These are phyloP conservation scores for Colletotrichum sp. DNA, from an alignment of 2,329 filamentous ascomycete species.

Conservation along the genomic window DNA sequence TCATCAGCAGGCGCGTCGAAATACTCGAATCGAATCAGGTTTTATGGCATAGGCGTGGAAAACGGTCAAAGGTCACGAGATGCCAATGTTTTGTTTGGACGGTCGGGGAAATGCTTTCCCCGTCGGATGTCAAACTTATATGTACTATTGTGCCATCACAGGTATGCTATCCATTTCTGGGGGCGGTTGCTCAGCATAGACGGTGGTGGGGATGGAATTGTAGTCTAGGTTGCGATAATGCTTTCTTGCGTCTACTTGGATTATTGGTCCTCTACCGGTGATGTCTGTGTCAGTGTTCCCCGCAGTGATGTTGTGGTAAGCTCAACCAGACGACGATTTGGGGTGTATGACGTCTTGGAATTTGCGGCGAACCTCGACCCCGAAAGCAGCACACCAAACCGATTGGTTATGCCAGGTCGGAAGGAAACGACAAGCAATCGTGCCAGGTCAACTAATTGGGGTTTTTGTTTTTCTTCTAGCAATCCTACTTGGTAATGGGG, in stretches of 20 bases:
- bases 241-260: slow-evolving; percentile 19
- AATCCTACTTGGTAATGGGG: neutral
- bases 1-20: slow-evolving; percentile 22
- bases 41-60: slow-evolving; percentile 26
- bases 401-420: rapidly evolving
- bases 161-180: slow-evolving; percentile 40
- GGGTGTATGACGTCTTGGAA: neutral
- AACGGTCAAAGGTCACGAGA: slow-evolving; percentile 17
- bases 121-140: slow-evolving; percentile 37
- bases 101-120: slow-evolving; percentile 23
- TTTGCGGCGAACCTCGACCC: neutral
- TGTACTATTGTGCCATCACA: slow-evolving; percentile 58
- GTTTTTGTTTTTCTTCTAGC: neutral
- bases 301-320: neutral
- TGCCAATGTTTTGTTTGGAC: slow-evolving; percentile 21
- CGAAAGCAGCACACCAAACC: neutral
- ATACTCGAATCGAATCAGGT: slow-evolving; percentile 24
- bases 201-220: slow-evolving; percentile 44
- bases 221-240: slow-evolving; percentile 43
- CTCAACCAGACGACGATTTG: neutral
- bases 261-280: neutral
- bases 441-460: neutral
- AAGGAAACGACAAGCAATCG: neutral
- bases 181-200: slow-evolving; percentile 52
- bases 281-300: neutral